Conservation (phyloP, 2,329 filamentous ascomycete species). For the Aureobasidium sp. region DNA sequence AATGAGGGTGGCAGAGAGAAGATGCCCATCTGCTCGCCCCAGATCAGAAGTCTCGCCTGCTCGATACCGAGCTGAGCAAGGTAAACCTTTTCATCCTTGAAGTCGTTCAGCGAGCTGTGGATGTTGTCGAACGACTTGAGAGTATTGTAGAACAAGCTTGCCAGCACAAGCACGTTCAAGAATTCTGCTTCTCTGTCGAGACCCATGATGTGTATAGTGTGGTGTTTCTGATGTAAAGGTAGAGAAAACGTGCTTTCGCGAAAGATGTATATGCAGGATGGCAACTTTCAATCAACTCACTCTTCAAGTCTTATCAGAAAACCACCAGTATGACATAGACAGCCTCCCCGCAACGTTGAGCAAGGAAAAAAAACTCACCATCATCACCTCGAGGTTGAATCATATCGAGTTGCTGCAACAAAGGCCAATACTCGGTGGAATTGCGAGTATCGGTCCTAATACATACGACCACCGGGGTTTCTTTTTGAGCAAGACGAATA, state of each 20-base stretch:
- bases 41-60: conserved; percentile 39
- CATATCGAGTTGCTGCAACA: neutral
- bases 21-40: conserved; percentile 38
- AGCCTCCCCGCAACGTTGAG: conserved; percentile 6
- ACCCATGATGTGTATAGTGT: neutral
- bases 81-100: conserved; percentile 34
- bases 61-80: conserved; percentile 38
- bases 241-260: neutral
- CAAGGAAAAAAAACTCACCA: conserved; percentile 3
- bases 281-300: neutral
- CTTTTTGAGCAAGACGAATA: neutral
- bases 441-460: conserved; percentile 5
- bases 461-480: neutral
- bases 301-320: neutral
- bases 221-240: neutral
- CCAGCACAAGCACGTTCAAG: conserved; percentile 33
- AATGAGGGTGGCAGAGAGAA: conserved; percentile 36
- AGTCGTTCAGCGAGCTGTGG: conserved; percentile 33
- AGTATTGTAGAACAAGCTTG: conserved; percentile 38
- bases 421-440: conserved; percentile 12
- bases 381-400: conserved; percentile 2
- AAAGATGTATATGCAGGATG: neutral
- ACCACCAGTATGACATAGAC: conserved; percentile 3
- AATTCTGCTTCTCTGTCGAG: conserved; percentile 18
- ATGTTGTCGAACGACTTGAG: conserved; percentile 41